phyloP scores from a whole-genome alignment of 2,329 filamentous ascomycete species.

The Fonsecaea pugnacius region DNA sequence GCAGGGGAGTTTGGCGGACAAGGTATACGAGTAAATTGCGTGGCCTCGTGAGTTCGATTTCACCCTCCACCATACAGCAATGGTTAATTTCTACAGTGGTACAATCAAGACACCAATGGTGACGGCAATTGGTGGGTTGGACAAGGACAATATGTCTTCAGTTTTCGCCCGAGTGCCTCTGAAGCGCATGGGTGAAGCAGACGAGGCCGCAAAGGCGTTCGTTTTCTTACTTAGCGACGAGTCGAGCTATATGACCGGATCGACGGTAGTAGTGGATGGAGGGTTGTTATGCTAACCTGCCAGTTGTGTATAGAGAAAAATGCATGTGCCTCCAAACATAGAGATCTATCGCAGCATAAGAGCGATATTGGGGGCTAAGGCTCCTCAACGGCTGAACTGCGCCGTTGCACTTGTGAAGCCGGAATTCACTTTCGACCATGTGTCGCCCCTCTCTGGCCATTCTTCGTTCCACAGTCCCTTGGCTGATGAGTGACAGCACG shows the following conservation, averaged over 20 bases:
- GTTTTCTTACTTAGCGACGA: slow-evolving; percentile 21
- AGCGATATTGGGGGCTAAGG: background rate
- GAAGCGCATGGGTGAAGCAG: slow-evolving; percentile 13
- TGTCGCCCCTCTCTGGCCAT: background rate
- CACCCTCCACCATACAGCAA: background rate
- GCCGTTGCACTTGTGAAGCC: background rate
- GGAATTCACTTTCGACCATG: background rate
- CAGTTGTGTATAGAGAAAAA: no score
- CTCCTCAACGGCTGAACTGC: background rate
- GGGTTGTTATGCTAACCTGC: slow-evolving; percentile 12
- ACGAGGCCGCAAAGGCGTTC: slow-evolving; percentile 15
- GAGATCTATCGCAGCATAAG: background rate
- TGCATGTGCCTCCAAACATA: no score
- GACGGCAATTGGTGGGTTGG: background rate
- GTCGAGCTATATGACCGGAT: slow-evolving; percentile 16
- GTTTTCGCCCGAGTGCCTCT: slow-evolving; percentile 13
- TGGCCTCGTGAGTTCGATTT: slow-evolving; percentile 15
- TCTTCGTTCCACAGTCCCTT: background rate
- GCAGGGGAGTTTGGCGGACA: slow-evolving; percentile 14
- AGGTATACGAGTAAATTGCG: slow-evolving; percentile 18
- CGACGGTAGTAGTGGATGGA: slow-evolving; percentile 12
- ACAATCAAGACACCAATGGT: slow-evolving; percentile 19
- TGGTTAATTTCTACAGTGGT: background rate
- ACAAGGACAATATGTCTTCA: slow-evolving; percentile 10
- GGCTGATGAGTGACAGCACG: background rate